These are phyloP conservation scores for Aspergillus puulaauensis DNA, from an alignment of 2,329 filamentous ascomycete species.

Conservation along the genomic window DNA sequence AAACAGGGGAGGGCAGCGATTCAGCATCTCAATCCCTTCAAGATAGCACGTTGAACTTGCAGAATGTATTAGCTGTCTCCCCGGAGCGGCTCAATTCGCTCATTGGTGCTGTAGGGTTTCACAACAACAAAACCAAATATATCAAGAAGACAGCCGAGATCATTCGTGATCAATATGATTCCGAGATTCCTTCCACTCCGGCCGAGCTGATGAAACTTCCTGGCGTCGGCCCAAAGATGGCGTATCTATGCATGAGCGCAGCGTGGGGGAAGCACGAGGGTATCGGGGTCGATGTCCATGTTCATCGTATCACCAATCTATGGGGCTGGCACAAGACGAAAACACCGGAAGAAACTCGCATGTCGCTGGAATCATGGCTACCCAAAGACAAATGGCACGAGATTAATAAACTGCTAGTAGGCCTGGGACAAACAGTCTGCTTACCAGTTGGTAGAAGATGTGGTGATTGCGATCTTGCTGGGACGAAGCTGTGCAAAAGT, in stretches of 20 bases:
- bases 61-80: constrained; percentile 73
- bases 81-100: constrained; percentile 67
- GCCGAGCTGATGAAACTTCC: constrained; percentile 74
- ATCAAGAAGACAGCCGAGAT: constrained; percentile 75
- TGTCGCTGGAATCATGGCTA: constrained; percentile 76
- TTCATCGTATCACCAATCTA: constrained; percentile 89
- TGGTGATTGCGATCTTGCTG: constrained; percentile 79
- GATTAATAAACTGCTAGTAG: constrained; percentile 87
- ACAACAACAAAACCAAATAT: constrained; percentile 88
- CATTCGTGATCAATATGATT: constrained; percentile 66
- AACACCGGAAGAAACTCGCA: constrained; percentile 77
- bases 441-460: constrained; percentile 76
- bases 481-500: constrained; percentile 71
- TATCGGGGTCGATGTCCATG: constrained; percentile 92
- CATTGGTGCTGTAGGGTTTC: constrained; percentile 84
- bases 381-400: constrained; percentile 84
- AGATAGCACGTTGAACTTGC: constrained; percentile 63
- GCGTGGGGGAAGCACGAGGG: constrained; percentile 70
- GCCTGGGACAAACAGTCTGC: constrained; percentile 83
- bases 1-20: constrained; percentile 23
- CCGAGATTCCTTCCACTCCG: constrained; percentile 79
- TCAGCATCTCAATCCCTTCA: constrained; percentile 24
- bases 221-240: constrained; percentile 94
- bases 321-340: constrained; percentile 88
- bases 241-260: constrained; percentile 78